A percentile compares a stretch with the other conserved stretches of the same genome.
Evolutionary conservation across 1,139 yeast genomes (phyloP).

Genomic region (Kodamaea ohmeri): DNA sequence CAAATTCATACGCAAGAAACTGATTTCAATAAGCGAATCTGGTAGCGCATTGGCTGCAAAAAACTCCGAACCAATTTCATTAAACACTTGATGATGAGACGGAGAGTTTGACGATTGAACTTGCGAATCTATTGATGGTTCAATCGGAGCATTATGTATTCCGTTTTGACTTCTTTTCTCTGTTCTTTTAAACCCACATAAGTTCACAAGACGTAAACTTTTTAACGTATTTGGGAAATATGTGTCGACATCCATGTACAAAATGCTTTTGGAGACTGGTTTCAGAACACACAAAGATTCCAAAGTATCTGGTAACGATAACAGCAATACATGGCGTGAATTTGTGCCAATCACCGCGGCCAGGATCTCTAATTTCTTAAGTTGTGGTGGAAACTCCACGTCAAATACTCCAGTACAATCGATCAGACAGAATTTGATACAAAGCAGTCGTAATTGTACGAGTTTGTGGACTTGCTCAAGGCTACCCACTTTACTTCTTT

Average conservation of each 20-base stretch:
- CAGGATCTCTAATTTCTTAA: slow-evolving; percentile 6
- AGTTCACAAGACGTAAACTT: slow-evolving; percentile 3
- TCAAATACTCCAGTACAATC: slow-evolving; percentile 3
- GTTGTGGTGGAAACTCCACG: slow-evolving; percentile 5
- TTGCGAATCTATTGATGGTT: too few relatives aligned
- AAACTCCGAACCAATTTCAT: too few relatives aligned
- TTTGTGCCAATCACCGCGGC: slow-evolving; percentile 3
- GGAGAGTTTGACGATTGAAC: too few relatives aligned
- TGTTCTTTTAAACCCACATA: slow-evolving; percentile 6
- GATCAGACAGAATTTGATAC: slow-evolving; percentile 5
- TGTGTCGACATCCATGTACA: slow-evolving; percentile 2
- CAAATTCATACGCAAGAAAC: background rate
- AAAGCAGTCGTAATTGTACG: background rate
- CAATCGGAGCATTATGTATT: background rate
- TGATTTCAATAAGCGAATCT: background rate
- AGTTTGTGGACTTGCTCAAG: slow-evolving; percentile 1
- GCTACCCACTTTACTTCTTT: slow-evolving; percentile 2
- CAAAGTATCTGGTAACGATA: slow-evolving; percentile 4
- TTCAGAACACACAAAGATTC: slow-evolving; percentile 7
- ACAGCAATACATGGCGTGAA: background rate
- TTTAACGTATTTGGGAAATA: slow-evolving; percentile 6
- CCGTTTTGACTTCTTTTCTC: background rate
- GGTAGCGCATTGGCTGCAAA: background rate
- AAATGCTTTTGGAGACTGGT: background rate
- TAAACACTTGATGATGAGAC: too few relatives aligned